Percentiles rank a stretch among this genome's conserved stretches.
phyloP scores from a whole-genome alignment of 2,329 filamentous ascomycete species.

The Colletotrichum sp. region DNA sequence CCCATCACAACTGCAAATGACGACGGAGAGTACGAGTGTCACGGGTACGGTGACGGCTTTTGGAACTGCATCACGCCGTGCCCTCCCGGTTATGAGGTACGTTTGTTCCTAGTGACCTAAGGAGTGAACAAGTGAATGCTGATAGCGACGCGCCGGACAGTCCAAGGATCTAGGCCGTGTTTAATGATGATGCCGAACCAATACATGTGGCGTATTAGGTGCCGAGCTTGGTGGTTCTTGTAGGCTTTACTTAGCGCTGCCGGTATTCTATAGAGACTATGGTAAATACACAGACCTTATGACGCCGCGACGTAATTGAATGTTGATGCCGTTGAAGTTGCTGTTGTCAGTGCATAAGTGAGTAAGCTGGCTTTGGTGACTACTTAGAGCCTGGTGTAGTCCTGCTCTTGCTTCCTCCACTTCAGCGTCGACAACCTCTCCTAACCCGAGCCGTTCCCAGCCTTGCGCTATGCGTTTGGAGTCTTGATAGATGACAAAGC shows the following conservation, averaged over 20 bases:
- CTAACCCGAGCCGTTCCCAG: not conserved
- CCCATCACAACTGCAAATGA: not conserved
- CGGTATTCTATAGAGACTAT: too few relatives aligned
- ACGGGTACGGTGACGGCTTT: not conserved
- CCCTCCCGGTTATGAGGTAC: slow-evolving; percentile 24
- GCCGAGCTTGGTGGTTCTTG: too few relatives aligned
- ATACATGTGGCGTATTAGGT: too few relatives aligned
- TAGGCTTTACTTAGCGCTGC: too few relatives aligned
- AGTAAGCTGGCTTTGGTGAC: not conserved
- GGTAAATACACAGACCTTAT: too few relatives aligned
- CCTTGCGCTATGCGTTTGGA: not conserved
- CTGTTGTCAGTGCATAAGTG: not conserved
- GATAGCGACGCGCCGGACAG: not conserved
- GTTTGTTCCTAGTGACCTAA: not conserved
- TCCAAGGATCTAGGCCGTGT: not conserved
- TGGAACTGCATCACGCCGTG: not conserved
- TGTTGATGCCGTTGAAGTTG: not conserved
- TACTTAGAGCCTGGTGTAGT: not conserved
- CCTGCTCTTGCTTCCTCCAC: not conserved
- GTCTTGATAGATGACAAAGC: not conserved
- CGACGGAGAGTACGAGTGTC: not conserved
- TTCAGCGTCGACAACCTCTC: not conserved
- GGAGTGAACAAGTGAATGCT: not conserved
- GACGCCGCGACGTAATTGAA: too few relatives aligned
- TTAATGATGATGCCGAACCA: too few relatives aligned